A percentile compares a stretch with the other conserved stretches of the same genome.
phyloP scores from a whole-genome alignment of 495 filamentous ascomycete species.

The Hyaloscypha finlandica region DNA sequence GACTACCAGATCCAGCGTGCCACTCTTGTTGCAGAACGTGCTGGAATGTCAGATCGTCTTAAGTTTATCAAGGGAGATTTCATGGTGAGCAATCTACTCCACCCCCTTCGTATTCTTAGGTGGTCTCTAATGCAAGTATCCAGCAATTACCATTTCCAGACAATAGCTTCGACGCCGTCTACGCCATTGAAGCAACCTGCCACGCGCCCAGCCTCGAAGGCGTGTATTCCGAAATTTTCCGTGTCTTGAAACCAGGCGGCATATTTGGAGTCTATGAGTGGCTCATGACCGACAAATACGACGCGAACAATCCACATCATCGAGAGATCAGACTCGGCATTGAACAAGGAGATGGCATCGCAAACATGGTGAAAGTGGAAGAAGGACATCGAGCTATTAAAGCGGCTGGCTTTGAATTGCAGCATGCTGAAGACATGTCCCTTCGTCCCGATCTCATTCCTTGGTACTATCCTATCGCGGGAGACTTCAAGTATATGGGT shows the following conservation, averaged over 20 bases:
- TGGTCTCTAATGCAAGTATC: background rate
- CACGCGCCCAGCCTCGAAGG: conserved; percentile 93
- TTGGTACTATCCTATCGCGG: conserved; percentile 94
- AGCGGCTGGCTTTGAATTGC: conserved; percentile 81
- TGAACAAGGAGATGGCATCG: conserved; percentile 95
- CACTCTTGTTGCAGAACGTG: conserved; percentile 75
- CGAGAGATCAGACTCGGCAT: conserved; percentile 90
- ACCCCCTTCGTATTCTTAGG: background rate
- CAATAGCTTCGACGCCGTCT: conserved; percentile 91
- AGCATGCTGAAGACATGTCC: conserved; percentile 86
- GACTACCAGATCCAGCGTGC: conserved; percentile 99
- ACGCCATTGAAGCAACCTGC: conserved; percentile 96
- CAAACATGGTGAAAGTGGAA: conserved; percentile 91
- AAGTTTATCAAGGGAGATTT: conserved; percentile 94
- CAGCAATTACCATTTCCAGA: conserved; percentile 90
- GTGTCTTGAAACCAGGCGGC: conserved; percentile 93
- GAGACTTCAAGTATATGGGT: conserved; percentile 75
- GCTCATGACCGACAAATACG: conserved; percentile 96
- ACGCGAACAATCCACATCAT: conserved; percentile 85
- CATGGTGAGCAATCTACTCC: conserved; percentile 53
- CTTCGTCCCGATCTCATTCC: conserved; percentile 73
- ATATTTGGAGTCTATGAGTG: conserved; percentile 98
- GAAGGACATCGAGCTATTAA: conserved; percentile 86
- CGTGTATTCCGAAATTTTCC: conserved; percentile 92
- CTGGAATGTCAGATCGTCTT: conserved; percentile 78